Evolutionary conservation across 495 filamentous ascomycete species (phyloP).

Genomic region (Penicillium parvum): DNA sequence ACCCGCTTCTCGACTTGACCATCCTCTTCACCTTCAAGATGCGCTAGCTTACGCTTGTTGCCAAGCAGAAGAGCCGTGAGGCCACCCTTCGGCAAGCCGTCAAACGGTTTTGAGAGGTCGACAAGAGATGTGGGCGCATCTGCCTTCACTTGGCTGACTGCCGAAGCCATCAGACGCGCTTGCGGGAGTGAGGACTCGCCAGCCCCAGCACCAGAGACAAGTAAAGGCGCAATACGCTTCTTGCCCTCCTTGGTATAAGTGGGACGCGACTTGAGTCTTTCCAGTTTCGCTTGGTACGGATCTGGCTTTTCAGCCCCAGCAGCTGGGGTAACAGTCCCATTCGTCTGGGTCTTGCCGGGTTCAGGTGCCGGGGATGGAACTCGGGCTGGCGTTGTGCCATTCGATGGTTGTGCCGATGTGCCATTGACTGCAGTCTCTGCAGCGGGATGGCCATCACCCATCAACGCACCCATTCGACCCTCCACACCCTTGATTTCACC

Average conservation of each 20-base stretch:
- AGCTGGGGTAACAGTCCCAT: slow-evolving; percentile 32
- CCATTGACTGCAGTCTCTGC: slow-evolving; percentile 41
- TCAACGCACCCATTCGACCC: slow-evolving; percentile 93
- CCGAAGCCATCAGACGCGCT: slow-evolving; percentile 70
- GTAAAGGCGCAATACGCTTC: slow-evolving; percentile 86
- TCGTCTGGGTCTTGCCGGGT: slow-evolving; percentile 34
- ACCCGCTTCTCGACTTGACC: slow-evolving; percentile 61
- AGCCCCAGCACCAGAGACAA: slow-evolving; percentile 79
- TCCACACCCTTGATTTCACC: slow-evolving; percentile 85
- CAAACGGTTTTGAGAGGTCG: slow-evolving; percentile 90
- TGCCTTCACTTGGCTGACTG: slow-evolving; percentile 51
- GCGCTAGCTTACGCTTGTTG: slow-evolving; percentile 81
- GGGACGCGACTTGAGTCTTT: slow-evolving; percentile 80
- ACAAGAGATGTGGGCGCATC: slow-evolving; percentile 82
- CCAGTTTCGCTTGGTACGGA: slow-evolving; percentile 62
- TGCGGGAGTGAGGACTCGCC: slow-evolving; percentile 85
- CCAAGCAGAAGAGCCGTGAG: slow-evolving; percentile 80
- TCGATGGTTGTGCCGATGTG: slow-evolving; percentile 32
- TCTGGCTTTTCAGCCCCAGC: slow-evolving; percentile 56
- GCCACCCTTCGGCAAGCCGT: slow-evolving; percentile 88
- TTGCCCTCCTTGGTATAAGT: slow-evolving; percentile 96
- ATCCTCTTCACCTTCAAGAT: slow-evolving; percentile 64
- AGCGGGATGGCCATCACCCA: slow-evolving; percentile 64
- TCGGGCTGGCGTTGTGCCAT: slow-evolving; percentile 40
- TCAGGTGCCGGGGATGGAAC: slow-evolving; percentile 34